Evolutionary conservation across 1,284 basidiomycete genomes (phyloP), one percentile per base, ranked within the genome.

Genomic region (Somion occarium): DNA sequence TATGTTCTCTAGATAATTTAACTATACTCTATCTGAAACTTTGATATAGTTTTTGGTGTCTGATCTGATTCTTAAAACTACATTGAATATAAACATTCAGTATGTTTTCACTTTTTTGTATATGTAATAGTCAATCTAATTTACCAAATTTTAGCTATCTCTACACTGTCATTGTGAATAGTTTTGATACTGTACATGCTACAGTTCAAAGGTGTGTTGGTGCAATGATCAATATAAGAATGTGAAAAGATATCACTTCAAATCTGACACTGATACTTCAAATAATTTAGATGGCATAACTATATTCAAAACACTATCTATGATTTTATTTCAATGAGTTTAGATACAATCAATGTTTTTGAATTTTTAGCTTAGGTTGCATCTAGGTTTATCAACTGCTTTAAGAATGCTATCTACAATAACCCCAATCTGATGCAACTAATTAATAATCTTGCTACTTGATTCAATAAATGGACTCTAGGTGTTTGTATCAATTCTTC

Each of bases 21-120:
- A 4, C 22, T 7, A 20, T 13, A n/a, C 13, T 54, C 44, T 43
- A 44, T 38, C 22, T 58, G n/a, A 38, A 11, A 20, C 24, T 18
- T 25, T 18, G 22, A 15, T 34, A 2, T 48, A 87, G 82, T 85
- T 82, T 55, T 62, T 83, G 24, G 74, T 82, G 0, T 85, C 82
- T 1, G 76, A 82, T 30, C 72, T 79, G 43, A 75, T 88, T 2
- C 58, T 83, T 30, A 82, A 81, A 60, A 83, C 75, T 46, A 82
- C 80, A 0, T 59, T 83, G 27, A 68, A 67, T 19, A 73, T 73
- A 38, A 65, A 72, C 43, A 72, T 77, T 22, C 85, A 86, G 80
- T 47, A 15, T 5, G 45, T 20, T n/a, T 9, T 22, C 43, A 26
- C 25, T 9, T 44, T 7, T 9, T 5, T 9, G 13, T 9, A 22